These are phyloP conservation scores for Prunus fruticosa DNA, from an alignment of 306 rosid genomes.

Conservation along the genomic window DNA sequence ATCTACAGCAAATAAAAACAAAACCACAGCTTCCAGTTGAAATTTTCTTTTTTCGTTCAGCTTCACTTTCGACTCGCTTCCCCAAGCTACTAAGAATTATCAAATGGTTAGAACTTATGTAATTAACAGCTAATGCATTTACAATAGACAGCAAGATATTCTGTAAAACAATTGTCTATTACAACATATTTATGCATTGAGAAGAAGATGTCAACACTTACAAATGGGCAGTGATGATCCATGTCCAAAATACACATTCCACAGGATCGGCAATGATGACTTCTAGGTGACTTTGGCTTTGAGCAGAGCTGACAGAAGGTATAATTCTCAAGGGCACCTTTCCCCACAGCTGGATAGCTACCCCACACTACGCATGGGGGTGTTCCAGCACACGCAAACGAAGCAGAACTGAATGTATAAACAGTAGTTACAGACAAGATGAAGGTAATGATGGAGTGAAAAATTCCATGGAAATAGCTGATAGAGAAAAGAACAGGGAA, in stretches of 20 bases:
- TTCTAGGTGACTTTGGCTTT: conserved; percentile 86
- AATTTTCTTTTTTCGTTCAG: background rate
- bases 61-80: background rate
- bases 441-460: conserved; percentile 54
- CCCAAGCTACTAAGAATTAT: background rate
- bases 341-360: conserved; percentile 77
- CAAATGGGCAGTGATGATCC: conserved; percentile 99
- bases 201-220: conserved; percentile 43
- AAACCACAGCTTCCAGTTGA: background rate
- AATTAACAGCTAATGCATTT: background rate
- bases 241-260: conserved; percentile 79
- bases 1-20: background rate
- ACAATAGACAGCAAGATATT: background rate
- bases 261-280: conserved; percentile 93
- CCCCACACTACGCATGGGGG: conserved; percentile 80
- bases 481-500: conserved; percentile 64
- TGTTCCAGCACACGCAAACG: conserved; percentile 76
- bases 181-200: conserved; percentile 1
- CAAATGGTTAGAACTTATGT: background rate
- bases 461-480: conserved; percentile 59
- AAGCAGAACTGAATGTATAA: conserved; percentile 62
- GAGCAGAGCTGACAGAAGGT: conserved; percentile 78
- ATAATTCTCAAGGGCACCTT: conserved; percentile 79
- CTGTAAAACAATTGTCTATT: background rate
- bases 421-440: conserved; percentile 64